These are phyloP conservation scores for Hanseniaspora uvarum DNA, from an alignment of 1,139 yeast species.

Conservation along the genomic window DNA sequence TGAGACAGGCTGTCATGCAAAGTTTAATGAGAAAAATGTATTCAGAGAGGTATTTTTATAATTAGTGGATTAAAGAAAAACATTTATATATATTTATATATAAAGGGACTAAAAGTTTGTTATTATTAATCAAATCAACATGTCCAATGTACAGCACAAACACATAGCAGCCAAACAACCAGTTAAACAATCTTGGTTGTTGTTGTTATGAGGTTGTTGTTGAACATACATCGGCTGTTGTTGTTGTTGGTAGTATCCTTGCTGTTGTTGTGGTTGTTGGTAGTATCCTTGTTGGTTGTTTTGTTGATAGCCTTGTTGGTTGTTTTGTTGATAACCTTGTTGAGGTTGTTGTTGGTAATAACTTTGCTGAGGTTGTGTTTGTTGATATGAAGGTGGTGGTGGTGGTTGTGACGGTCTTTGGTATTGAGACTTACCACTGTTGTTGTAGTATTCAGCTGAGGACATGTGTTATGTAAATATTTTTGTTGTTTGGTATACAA, in stretches of 20 bases:
- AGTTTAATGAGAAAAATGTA: slow-evolving; percentile 18
- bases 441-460: slow-evolving; percentile 16
- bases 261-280: slow-evolving; percentile 34
- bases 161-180: slow-evolving; percentile 67
- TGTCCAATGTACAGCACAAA: slow-evolving; percentile 63
- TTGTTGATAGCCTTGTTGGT: slow-evolving; percentile 26
- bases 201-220: slow-evolving; percentile 39
- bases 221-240: slow-evolving; percentile 63
- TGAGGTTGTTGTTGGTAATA: slow-evolving; percentile 24
- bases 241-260: slow-evolving; percentile 39
- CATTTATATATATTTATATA: neutral
- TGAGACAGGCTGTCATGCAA: slow-evolving; percentile 25
- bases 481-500: neutral
- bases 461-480: slow-evolving; percentile 6
- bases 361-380: slow-evolving; percentile 23
- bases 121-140: slow-evolving; percentile 37
- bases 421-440: slow-evolving; percentile 15
- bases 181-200: slow-evolving; percentile 45
- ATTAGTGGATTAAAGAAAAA: neutral
- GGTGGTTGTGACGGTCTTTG: slow-evolving; percentile 17
- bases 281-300: slow-evolving; percentile 31
- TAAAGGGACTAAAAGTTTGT: neutral
- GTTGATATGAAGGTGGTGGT: slow-evolving; percentile 19
- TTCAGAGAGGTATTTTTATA: slow-evolving; percentile 16
- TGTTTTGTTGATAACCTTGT: slow-evolving; percentile 18